These are phyloP conservation scores for Camelina sativa DNA, from an alignment of 345 rosid genomes.

Conservation along the genomic window DNA sequence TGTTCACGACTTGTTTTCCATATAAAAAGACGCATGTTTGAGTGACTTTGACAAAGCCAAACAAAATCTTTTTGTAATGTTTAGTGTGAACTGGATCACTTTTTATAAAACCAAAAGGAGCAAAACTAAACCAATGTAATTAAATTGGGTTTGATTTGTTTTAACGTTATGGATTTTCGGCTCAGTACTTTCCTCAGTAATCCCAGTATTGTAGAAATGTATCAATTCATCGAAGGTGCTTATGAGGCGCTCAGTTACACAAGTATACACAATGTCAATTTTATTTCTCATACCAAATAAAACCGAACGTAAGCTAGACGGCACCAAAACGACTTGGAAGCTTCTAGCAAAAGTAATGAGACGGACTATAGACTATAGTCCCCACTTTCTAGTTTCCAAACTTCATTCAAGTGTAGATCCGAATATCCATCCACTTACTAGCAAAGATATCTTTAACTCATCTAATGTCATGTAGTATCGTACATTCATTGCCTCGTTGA, in stretches of 20 bases:
- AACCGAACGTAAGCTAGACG: conserved; percentile 5
- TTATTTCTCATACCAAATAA: neutral
- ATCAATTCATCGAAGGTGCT: too few relatives aligned
- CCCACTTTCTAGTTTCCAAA: neutral
- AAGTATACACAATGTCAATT: too few relatives aligned
- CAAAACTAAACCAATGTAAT: too few relatives aligned
- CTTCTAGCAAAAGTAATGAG: neutral
- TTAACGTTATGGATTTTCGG: neutral
- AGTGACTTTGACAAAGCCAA: conserved; percentile 2
- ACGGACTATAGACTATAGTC: neutral
- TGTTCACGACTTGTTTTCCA: conserved; percentile 32
- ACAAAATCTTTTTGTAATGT: neutral
- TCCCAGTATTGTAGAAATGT: too few relatives aligned
- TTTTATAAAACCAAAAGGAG: too few relatives aligned
- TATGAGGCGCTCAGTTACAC: too few relatives aligned
- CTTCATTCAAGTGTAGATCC: neutral
- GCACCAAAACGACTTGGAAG: conserved; percentile 1
- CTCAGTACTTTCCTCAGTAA: neutral
- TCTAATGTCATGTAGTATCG: neutral
- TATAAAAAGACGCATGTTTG: neutral
- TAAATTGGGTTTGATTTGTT: neutral
- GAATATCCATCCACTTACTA: conserved; percentile 16
- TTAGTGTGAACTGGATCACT: too few relatives aligned
- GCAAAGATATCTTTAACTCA: neutral
- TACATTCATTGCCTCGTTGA: neutral